These are phyloP conservation scores for Pelargonium fulgidum DNA, from an alignment of 441 rosid species.

Conservation along the genomic window DNA sequence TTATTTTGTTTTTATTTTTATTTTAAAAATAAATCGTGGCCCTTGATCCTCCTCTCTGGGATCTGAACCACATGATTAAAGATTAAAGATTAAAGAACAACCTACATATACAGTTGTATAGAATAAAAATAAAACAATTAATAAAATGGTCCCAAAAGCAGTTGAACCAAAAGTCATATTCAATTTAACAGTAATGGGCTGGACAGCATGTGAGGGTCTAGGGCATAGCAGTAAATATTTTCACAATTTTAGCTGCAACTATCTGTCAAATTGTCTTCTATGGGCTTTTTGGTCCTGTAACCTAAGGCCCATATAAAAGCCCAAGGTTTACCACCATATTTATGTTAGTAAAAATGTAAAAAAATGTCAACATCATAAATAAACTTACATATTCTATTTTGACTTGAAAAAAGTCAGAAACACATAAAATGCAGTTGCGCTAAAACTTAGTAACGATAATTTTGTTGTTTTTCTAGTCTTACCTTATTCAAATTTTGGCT, in stretches of 20 bases:
- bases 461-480: no score
- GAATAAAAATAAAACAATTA: neutral
- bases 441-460: no score
- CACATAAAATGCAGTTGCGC: no score
- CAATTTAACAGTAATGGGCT: constrained; percentile 3
- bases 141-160: neutral
- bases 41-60: neutral
- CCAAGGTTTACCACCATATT: neutral
- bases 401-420: no score
- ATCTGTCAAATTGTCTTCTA: neutral
- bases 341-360: no score
- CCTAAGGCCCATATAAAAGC: neutral
- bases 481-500: no score
- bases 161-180: neutral
- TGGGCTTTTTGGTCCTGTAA: neutral
- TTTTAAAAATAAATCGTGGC: neutral
- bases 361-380: no score
- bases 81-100: neutral
- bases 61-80: constrained; percentile 1
- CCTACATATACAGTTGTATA: neutral
- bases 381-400: no score
- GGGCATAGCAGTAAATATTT: neutral
- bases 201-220: neutral
- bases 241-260: neutral
- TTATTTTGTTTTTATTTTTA: no score